phyloP scores from a whole-genome alignment of 2,329 filamentous ascomycete species.

The Scedosporium aurantiacum region DNA sequence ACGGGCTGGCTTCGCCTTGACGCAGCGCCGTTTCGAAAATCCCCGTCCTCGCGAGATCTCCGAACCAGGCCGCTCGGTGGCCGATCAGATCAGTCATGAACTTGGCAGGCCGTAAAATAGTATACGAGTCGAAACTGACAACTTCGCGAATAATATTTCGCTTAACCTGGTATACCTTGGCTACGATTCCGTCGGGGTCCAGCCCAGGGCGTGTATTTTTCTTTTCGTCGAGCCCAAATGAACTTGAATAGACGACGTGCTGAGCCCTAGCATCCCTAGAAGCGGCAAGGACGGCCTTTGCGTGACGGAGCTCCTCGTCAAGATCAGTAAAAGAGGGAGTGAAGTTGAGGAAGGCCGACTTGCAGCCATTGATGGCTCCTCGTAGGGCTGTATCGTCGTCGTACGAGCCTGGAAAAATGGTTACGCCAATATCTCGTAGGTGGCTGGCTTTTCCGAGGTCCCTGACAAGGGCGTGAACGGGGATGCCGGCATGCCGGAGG shows the following conservation, averaged over 20 bases:
- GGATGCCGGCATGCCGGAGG: constrained; percentile 19
- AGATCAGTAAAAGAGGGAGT: constrained; percentile 19
- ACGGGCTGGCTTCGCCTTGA: constrained; percentile 30
- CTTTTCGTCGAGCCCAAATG: constrained; percentile 18
- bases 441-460: constrained; percentile 4
- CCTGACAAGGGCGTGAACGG: constrained; percentile 22
- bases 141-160: constrained; percentile 28
- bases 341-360: constrained; percentile 5
- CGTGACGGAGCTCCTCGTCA: constrained; percentile 18
- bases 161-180: constrained; percentile 26
- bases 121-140: constrained; percentile 30
- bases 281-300: constrained; percentile 21
- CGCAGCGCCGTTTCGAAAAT: constrained; percentile 25
- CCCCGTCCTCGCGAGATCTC: constrained; percentile 22
- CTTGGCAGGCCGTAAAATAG: constrained; percentile 35
- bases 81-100: constrained; percentile 41
- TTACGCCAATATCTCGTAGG: not conserved
- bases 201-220: constrained; percentile 13
- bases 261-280: constrained; percentile 24
- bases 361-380: not conserved
- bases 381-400: not conserved
- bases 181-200: constrained; percentile 17
- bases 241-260: constrained; percentile 27
- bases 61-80: not conserved
- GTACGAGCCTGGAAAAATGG: not conserved